Conservation (phyloP, 495 filamentous ascomycete genomes). For the Thermothielavioides terrestris region DNA sequence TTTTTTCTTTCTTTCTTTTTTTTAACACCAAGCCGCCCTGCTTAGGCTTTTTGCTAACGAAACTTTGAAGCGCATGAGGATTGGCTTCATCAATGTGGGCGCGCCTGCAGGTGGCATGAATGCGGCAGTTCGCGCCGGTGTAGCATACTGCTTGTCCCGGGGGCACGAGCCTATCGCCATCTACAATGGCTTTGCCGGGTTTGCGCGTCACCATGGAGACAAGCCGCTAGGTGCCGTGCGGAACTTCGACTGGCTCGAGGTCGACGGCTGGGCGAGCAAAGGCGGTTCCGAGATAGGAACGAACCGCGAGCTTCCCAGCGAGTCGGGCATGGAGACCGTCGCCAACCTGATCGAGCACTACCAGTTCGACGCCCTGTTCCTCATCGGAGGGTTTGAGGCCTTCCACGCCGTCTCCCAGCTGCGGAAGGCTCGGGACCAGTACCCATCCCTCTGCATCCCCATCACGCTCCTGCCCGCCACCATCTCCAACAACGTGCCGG, state of each 20-base stretch:
- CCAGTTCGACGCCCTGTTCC: constrained; percentile 82
- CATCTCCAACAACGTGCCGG: constrained; percentile 96
- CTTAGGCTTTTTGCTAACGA: constrained; percentile 12
- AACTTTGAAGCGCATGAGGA: constrained; percentile 62
- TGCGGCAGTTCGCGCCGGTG: constrained; percentile 86
- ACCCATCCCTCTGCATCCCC: constrained; percentile 82
- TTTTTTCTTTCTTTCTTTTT: no score
- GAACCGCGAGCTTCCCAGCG: constrained; percentile 81
- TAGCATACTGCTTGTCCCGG: constrained; percentile 90
- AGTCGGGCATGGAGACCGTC: constrained; percentile 74
- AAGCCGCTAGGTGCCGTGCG: constrained; percentile 74
- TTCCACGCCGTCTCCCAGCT: constrained; percentile 88
- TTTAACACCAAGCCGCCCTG: background rate
- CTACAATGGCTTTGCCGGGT: constrained; percentile 94
- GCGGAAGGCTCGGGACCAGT: constrained; percentile 66
- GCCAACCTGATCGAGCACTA: constrained; percentile 78
- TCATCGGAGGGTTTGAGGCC: constrained; percentile 94
- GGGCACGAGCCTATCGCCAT: constrained; percentile 88
- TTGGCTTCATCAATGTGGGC: constrained; percentile 94
- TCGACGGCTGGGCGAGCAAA: constrained; percentile 89
- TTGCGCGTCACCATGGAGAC: constrained; percentile 83
- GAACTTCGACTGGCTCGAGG: constrained; percentile 82
- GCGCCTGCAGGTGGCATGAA: constrained; percentile 99
- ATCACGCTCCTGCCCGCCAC: constrained; percentile 92
- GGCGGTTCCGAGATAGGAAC: constrained; percentile 97